Evolutionary conservation across 306 rosid species (phyloP), one percentile per base, ranked within the genome.

Genomic region (Vigna angularis): DNA sequence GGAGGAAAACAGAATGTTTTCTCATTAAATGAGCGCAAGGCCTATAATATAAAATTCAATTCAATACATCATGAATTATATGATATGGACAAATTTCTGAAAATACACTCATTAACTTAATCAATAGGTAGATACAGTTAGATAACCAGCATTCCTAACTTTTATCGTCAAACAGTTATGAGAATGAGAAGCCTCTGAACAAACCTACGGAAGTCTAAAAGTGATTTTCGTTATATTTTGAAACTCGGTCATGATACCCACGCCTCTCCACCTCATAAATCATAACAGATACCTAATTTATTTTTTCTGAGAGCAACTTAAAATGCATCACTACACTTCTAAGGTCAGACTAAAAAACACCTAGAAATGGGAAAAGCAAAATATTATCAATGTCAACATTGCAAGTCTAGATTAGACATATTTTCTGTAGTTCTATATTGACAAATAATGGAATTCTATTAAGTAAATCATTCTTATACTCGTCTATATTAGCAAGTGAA

Each of bases 181-280:
- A 66, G 69, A 70, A 61, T 56, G n/a, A 73, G 73, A 75, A 69
- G 32, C 72, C 17, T 38, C 63, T 22, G 48, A 18, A 44, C 58
- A 57, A 69, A 70, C 17, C 73, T 53, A 64, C 14, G 45, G 68
- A 50, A 63, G 40, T 9, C 38, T 56, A 55, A 42, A 42, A 80
- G 57, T 18, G 4, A 66, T 40, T 45, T 30, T 16, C 11, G 7
- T 10, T 5, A 36, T 13, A 69, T 68, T 38, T 50, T 67, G 12
- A 67, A 56, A 57, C 40, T 34, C 34, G 55, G 45, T 51, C 84
- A 49, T 14, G 15, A 24, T 13, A 13, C 11, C 66, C 59, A 20
- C 18, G 12, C 26, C 20, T 51, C 62, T 63, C 80, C 52, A 70
- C 73, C 73, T 36, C 52, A 57, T 57, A 66, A 50, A 71, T 38